Base-by-base conservation (phyloP, 768 basidiomycete genomes). In the Hemileccinum rubropunctum region DNA sequence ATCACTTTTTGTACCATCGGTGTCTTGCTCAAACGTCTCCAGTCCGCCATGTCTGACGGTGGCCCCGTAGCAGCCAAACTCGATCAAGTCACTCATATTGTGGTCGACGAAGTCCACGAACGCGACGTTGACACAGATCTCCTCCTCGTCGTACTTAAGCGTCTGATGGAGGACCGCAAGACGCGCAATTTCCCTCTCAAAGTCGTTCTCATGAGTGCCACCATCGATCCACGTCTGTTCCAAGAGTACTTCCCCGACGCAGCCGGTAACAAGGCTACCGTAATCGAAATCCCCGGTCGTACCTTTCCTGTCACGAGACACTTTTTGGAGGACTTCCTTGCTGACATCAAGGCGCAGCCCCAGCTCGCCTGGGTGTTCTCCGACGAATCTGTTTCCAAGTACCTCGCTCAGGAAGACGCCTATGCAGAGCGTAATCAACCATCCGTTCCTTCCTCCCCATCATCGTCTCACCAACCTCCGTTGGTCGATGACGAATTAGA, bases 51-150 rank as follows among this genome's bases (percentile, higher is more conserved):
- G 49, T 67, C 81, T 38, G 74, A 73, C 42, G 71, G 71, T 18
- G 65, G 63, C 27, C 45, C 58, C 23, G 48, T 30, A 4, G 72
- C 69, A 32, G 53, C 71, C 30, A 63, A 52, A 62, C 71, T 95
- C 51, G 92, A 95, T 58, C 76, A 83, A 45, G 77, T 95, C 45
- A 91, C 92, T 9, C 95, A 97, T 65, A 81, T 98, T 50, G 69
- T 97, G 39, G 91, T 98, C 23, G 95, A 98, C 65, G 94, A 98
- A 71, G 94, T 93, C 4, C 95, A 98, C 66, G 95, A 97, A 69
- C 86, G 95, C 26, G 92, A 95, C 58, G 82, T 95, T 51, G 93
- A 97, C 62, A 95, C 91, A 0, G 95, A 97, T 67, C 71, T 97
- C 20, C 71, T 93, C 37, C 79, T 98, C 15, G 90, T 93, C 50